These are phyloP conservation scores for Globisporangium cylindrosporum DNA, from an alignment of 352 stramenopile genomes.

Conservation along the genomic window DNA sequence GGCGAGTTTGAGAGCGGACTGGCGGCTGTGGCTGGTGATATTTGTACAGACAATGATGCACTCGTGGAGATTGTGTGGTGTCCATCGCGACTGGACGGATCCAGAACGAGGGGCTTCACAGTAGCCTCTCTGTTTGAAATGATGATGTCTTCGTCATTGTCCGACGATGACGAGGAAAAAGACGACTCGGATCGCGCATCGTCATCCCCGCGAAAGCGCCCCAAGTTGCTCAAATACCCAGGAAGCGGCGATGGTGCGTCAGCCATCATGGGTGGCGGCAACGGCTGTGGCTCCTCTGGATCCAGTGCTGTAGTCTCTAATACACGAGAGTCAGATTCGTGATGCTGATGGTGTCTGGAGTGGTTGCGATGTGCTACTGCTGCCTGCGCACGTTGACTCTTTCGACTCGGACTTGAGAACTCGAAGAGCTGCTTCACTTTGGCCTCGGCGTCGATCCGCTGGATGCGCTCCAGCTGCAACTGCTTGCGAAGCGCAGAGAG, in stretches of 20 bases:
- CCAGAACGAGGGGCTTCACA: not conserved
- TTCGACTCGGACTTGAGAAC: conserved; percentile 14
- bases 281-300: conserved; percentile 37
- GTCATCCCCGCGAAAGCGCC: not conserved
- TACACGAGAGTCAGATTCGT: not conserved
- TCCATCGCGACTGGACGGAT: not conserved
- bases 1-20: conserved; percentile 14
- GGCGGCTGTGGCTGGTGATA: not conserved
- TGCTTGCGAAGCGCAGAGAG: conserved; percentile 74
- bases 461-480: conserved; percentile 61
- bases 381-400: conserved; percentile 6
- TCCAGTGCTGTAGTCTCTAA: conserved; percentile 8
- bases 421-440: conserved; percentile 56
- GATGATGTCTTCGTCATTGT: conserved; percentile 15
- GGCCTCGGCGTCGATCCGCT: conserved; percentile 63
- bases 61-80: not conserved
- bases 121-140: not conserved
- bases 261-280: conserved; percentile 43
- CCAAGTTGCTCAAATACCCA: conserved; percentile 32
- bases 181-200: conserved; percentile 17
- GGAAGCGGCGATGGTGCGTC: conserved; percentile 33
- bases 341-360: not conserved
- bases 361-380: not conserved
- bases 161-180: conserved; percentile 33
- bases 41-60: not conserved